Conservation (phyloP, 148 eudicot genomes). For the Amaranthus palmeri region DNA sequence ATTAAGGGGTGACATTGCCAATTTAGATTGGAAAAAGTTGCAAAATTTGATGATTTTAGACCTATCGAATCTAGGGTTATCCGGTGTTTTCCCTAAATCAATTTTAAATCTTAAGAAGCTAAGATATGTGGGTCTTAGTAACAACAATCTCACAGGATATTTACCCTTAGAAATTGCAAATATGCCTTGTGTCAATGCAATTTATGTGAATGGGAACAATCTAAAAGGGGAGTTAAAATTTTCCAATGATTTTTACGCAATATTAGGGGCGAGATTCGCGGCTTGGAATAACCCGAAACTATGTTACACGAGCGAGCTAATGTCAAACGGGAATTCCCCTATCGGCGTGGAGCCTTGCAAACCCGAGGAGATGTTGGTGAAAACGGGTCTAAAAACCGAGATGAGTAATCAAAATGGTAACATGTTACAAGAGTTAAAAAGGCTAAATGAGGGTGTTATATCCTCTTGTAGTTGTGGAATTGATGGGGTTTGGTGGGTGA, state of each 20-base stretch:
- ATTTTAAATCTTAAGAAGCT: constrained; percentile 42
- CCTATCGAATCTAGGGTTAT: constrained; percentile 51
- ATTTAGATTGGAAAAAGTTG: constrained; percentile 52
- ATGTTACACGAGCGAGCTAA: constrained; percentile 40
- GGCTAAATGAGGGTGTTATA: constrained; percentile 21
- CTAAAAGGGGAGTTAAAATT: constrained; percentile 63
- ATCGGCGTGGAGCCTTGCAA: constrained; percentile 60
- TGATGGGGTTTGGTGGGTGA: constrained; percentile 41
- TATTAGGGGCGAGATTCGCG: constrained; percentile 78
- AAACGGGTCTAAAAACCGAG: constrained; percentile 20
- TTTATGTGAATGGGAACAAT: constrained; percentile 74
- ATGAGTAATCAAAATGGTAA: constrained; percentile 16
- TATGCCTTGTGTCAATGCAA: constrained; percentile 50
- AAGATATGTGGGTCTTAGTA: constrained; percentile 68
- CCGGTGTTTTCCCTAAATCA: constrained; percentile 65
- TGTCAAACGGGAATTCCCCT: constrained; percentile 33
- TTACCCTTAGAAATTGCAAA: constrained; percentile 43
- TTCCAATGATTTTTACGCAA: constrained; percentile 49
- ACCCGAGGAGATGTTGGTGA: constrained; percentile 22
- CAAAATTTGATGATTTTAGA: constrained; percentile 47
- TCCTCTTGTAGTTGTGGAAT: constrained; percentile 35
- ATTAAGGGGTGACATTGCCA: constrained; percentile 55
- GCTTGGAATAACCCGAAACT: constrained; percentile 73
- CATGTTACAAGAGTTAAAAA: constrained; percentile 1
- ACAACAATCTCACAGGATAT: constrained; percentile 62